Evolutionary conservation across 73 alveolate genomes (phyloP).

Genomic region (Uronychia setigera): DNA sequence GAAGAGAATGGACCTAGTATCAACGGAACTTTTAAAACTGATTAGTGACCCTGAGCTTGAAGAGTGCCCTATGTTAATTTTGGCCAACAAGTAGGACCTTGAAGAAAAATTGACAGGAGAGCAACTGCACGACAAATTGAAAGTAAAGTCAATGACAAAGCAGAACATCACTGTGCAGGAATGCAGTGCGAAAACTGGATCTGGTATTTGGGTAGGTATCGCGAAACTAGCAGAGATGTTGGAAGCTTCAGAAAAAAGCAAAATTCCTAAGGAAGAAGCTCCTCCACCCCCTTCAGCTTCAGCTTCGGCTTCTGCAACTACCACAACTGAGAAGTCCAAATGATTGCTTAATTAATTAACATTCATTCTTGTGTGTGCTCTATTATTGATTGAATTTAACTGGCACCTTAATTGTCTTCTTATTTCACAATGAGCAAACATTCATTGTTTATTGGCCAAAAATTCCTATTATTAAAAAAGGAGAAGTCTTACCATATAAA

Average conservation of each 20-base stretch:
- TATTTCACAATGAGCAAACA: too few relatives aligned
- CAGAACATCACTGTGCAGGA: conserved; percentile 20
- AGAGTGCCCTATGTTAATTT: conserved; percentile 62
- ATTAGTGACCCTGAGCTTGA: conserved; percentile 64
- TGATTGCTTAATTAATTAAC: too few relatives aligned
- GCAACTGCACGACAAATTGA: conserved; percentile 17
- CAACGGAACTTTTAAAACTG: conserved; percentile 61
- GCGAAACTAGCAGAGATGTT: conserved; percentile 29
- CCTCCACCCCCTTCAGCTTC: too few relatives aligned
- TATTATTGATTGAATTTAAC: too few relatives aligned
- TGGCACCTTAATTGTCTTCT: too few relatives aligned
- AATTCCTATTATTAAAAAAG: too few relatives aligned
- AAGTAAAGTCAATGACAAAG: not conserved
- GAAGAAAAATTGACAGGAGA: conserved; percentile 34
- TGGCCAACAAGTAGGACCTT: conserved; percentile 53
- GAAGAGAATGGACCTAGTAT: conserved; percentile 53
- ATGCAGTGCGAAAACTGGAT: conserved; percentile 50
- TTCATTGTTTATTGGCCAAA: too few relatives aligned
- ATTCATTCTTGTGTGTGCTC: too few relatives aligned
- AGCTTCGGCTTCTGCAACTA: not conserved
- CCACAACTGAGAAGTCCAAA: not conserved
- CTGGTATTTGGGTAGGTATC: conserved; percentile 57
- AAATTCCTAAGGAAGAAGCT: not conserved
- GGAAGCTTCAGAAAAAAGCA: not conserved
- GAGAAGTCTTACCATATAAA: too few relatives aligned